phyloP scores from a whole-genome alignment of 2,329 filamentous ascomycete genomes.

The Coniochaeta sp. region DNA sequence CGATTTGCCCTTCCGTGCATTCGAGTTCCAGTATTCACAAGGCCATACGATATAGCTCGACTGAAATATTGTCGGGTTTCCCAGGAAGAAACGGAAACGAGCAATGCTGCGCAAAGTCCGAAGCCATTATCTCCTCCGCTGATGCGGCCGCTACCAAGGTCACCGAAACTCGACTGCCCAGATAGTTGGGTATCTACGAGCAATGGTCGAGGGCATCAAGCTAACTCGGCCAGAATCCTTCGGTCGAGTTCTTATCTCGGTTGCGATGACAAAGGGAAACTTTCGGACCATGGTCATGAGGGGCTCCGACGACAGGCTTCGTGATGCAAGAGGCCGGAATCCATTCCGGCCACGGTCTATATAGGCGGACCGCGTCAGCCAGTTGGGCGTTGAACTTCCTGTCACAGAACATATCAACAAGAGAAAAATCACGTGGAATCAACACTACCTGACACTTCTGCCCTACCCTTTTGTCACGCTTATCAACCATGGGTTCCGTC shows the following conservation, averaged over 20 bases:
- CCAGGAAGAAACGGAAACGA: too few species aligned
- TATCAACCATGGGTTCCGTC: conserved; percentile 34
- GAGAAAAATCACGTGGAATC: not conserved
- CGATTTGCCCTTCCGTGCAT: not conserved
- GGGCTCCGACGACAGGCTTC: not conserved
- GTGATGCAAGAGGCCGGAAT: conserved; percentile 31
- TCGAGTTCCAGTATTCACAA: too few species aligned
- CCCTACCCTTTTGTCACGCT: not conserved
- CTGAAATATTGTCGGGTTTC: too few species aligned
- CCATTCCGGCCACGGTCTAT: conserved; percentile 41
- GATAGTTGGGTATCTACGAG: not conserved
- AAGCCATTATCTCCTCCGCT: too few species aligned
- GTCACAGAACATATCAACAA: not conserved
- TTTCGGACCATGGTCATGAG: not conserved
- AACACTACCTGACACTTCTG: not conserved
- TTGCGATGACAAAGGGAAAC: conserved; percentile 4
- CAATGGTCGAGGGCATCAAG: not conserved
- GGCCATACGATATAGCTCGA: too few species aligned
- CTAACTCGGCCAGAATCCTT: not conserved
- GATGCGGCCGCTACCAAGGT: not conserved
- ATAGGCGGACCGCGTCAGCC: conserved; percentile 27
- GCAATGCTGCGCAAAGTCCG: too few species aligned
- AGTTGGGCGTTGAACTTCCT: conserved; percentile 4
- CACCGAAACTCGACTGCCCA: not conserved
- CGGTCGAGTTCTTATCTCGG: not conserved